These are phyloP conservation scores for Capillidium rhysosporum DNA, from an alignment of 371 early-diverging fungal species.

Conservation along the genomic window DNA sequence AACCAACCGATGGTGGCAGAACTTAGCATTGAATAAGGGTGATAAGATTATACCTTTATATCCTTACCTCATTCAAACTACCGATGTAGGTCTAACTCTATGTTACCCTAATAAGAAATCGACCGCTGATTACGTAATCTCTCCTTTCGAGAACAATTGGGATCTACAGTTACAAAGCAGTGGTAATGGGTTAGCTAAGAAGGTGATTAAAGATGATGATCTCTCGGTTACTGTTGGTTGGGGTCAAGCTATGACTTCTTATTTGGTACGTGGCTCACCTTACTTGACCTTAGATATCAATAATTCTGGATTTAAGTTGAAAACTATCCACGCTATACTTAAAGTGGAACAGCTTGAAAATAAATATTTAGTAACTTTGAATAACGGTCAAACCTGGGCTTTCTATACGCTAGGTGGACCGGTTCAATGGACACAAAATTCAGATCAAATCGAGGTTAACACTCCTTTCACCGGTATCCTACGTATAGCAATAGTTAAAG, in stretches of 20 bases:
- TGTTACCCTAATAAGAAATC: slow-evolving; percentile 7
- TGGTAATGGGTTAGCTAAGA: not conserved
- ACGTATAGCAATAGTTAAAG: slow-evolving; percentile 3
- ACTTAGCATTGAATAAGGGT: slow-evolving; percentile 16
- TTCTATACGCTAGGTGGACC: not conserved
- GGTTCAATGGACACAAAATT: not conserved
- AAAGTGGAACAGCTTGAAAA: not conserved
- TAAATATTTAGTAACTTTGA: not conserved
- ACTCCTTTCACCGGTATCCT: slow-evolving; percentile 3
- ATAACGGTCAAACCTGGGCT: slow-evolving; percentile 1
- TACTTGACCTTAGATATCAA: slow-evolving; percentile 13
- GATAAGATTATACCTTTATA: slow-evolving; percentile 14
- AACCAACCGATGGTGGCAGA: slow-evolving; percentile 24
- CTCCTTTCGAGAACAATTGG: not conserved
- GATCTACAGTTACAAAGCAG: not conserved
- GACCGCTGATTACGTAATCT: not conserved
- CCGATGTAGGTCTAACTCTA: not conserved
- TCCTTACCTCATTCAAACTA: slow-evolving; percentile 15
- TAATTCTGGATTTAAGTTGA: slow-evolving; percentile 7
- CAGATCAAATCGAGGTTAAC: not conserved
- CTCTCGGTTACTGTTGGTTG: slow-evolving; percentile 10
- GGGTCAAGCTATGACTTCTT: slow-evolving; percentile 2
- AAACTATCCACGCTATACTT: slow-evolving; percentile 16
- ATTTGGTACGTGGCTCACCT: slow-evolving; percentile 17
- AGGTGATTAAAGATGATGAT: not conserved